Percentiles rank a stretch among this genome's conserved stretches.
These are phyloP conservation scores for Eucalyptus urophylla DNA, from an alignment of 345 rosid genomes.

Conservation along the genomic window DNA sequence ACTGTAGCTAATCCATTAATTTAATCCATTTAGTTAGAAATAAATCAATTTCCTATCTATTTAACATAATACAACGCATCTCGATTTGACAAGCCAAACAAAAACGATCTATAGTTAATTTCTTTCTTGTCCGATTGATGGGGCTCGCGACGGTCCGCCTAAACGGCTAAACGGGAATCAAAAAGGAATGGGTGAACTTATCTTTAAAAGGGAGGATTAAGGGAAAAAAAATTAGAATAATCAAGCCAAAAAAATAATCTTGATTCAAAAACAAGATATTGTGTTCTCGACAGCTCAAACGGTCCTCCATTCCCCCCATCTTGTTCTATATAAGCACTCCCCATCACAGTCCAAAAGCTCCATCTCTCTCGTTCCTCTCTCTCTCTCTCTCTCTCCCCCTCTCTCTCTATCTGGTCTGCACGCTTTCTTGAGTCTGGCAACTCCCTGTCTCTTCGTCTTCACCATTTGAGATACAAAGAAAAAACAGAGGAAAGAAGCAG, in stretches of 20 bases:
- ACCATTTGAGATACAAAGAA: not conserved
- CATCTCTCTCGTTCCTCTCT: not conserved
- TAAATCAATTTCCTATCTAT: not conserved
- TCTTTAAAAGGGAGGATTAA: not conserved
- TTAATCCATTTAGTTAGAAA: not conserved
- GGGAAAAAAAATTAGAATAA: not conserved
- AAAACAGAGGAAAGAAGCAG: not conserved
- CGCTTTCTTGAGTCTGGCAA: not conserved
- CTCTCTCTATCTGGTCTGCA: not conserved
- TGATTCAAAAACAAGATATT: not conserved
- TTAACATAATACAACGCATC: not conserved
- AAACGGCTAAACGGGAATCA: not conserved
- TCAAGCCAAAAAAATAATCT: not conserved
- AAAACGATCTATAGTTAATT: not conserved
- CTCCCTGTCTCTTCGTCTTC: not conserved
- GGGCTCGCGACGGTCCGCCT: accelerated
- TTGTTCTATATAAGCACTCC: conserved; percentile 12
- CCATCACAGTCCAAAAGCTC: not conserved
- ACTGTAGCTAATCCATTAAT: not conserved
- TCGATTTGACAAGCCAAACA: not conserved
- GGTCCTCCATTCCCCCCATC: not conserved
- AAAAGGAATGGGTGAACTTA: not conserved
- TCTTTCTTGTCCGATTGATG: not conserved
- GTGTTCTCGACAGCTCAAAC: conserved; percentile 21
- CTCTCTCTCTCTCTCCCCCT: not conserved